A percentile compares a stretch with the other conserved stretches of the same genome.
Conservation (phyloP, 805 yeast genomes). For the Wickerhamiella spandovensis region DNA sequence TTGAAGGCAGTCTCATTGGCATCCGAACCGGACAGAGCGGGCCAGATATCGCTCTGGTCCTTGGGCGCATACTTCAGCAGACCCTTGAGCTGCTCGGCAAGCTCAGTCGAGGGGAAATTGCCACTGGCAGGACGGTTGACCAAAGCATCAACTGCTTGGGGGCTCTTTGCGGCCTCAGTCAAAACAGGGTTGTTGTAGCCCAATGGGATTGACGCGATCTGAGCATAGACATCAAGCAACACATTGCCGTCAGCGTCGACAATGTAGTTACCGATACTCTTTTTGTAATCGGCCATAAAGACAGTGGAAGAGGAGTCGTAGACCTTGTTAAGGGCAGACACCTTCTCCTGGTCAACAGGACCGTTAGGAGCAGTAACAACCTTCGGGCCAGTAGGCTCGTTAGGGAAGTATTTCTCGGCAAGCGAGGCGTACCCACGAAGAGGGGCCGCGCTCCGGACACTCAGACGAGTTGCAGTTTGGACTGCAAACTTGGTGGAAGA, state of each 20-base stretch:
- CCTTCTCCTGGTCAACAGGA: conserved; percentile 38
- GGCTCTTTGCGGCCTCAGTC: conserved; percentile 52
- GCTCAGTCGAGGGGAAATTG: conserved; percentile 61
- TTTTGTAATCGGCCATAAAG: conserved; percentile 62
- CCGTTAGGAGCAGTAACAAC: conserved; percentile 65
- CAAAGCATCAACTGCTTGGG: conserved; percentile 56
- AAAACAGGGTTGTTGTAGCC: conserved; percentile 79
- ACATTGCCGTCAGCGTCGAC: conserved; percentile 71
- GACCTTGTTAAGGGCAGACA: conserved; percentile 42
- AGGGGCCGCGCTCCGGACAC: not conserved
- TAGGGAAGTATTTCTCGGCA: conserved; percentile 39
- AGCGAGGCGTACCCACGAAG: conserved; percentile 10
- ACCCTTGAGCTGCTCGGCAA: conserved; percentile 36
- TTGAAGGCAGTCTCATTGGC: conserved; percentile 83
- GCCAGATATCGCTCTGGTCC: conserved; percentile 64
- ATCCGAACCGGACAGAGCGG: conserved; percentile 73
- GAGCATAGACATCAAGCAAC: conserved; percentile 64
- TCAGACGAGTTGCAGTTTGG: not conserved
- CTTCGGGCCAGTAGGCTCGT: conserved; percentile 63
- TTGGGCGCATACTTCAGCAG: conserved; percentile 65
- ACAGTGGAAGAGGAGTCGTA: conserved; percentile 63
- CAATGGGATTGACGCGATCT: conserved; percentile 71
- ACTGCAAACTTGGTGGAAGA: conserved; percentile 5
- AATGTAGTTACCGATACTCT: conserved; percentile 67
- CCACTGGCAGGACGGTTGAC: conserved; percentile 80